Conservation (phyloP, 805 yeast genomes). For the Cyberlindnera petersonii region DNA sequence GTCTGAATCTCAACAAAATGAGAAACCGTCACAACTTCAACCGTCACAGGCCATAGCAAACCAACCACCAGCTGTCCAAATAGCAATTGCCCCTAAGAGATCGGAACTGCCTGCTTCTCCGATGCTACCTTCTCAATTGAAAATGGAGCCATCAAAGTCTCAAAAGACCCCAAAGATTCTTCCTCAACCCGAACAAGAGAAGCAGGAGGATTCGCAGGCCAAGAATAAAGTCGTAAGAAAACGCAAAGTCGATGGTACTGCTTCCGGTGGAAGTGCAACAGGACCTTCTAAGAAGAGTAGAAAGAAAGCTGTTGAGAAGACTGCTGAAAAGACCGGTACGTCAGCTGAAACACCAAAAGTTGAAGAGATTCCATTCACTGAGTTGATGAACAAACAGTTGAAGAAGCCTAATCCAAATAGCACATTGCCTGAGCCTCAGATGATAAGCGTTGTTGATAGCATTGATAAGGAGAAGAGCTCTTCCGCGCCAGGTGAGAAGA, state of each 20-base stretch:
- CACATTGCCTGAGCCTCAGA: constrained; percentile 21
- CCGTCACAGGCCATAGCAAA: not conserved
- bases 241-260: constrained; percentile 9
- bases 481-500: not conserved
- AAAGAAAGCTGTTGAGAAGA: constrained; percentile 3
- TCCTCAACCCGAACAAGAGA: no score
- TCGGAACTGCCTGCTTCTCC: not conserved
- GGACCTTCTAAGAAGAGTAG: constrained; percentile 9
- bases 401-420: constrained; percentile 20
- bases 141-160: no score
- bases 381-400: constrained; percentile 20
- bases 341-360: not conserved
- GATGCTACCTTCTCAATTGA: not conserved
- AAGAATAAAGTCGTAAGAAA: constrained; percentile 5
- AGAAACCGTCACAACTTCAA: no score
- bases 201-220: not conserved
- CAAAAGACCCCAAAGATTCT: no score
- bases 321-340: not conserved
- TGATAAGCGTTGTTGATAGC: constrained; percentile 6
- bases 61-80: not conserved
- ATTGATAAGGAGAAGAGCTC: not conserved
- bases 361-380: constrained; percentile 16
- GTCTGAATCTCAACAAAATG: no score
- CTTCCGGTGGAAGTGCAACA: not conserved
- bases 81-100: not conserved